Evolutionary conservation across 805 yeast genomes (phyloP).

Genomic region (Metschnikowia baotianmanensis): DNA sequence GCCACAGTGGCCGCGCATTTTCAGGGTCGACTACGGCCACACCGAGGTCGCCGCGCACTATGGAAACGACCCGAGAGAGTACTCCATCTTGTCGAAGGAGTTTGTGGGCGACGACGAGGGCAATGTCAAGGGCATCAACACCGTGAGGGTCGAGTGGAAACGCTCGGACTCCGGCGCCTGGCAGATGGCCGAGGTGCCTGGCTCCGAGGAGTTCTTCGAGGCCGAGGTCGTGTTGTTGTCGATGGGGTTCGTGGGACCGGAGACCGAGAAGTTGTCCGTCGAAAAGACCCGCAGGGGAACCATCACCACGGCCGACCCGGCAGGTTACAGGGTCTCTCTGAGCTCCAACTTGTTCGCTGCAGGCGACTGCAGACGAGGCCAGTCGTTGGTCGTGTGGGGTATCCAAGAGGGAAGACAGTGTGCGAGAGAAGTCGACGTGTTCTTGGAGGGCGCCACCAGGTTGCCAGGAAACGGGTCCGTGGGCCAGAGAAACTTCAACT

Average conservation of each 20-base stretch:
- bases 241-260: constrained; percentile 98
- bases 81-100: constrained; percentile 91
- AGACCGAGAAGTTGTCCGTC: constrained; percentile 67
- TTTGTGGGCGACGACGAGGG: constrained; percentile 94
- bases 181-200: constrained; percentile 98
- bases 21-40: constrained; percentile 98
- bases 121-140: constrained; percentile 90
- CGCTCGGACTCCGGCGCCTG: constrained; percentile 93
- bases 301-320: constrained; percentile 58
- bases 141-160: constrained; percentile 98
- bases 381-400: constrained; percentile 98
- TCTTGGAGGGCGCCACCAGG: constrained; percentile 71
- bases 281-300: constrained; percentile 84
- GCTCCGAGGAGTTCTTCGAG: constrained; percentile 88
- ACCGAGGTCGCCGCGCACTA: constrained; percentile 91
- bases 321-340: constrained; percentile 62
- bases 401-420: constrained; percentile 99
- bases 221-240: constrained; percentile 93
- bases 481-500: constrained; percentile 75
- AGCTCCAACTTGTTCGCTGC: constrained; percentile 83
- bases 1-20: constrained; percentile 99
- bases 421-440: constrained; percentile 88
- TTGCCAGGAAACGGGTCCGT: constrained; percentile 95
- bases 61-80: constrained; percentile 97
- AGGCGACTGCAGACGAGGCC: constrained; percentile 99